Base-by-base conservation (phyloP, 192 early-diverging fungal species). In the Dimargaris xerosporica region DNA sequence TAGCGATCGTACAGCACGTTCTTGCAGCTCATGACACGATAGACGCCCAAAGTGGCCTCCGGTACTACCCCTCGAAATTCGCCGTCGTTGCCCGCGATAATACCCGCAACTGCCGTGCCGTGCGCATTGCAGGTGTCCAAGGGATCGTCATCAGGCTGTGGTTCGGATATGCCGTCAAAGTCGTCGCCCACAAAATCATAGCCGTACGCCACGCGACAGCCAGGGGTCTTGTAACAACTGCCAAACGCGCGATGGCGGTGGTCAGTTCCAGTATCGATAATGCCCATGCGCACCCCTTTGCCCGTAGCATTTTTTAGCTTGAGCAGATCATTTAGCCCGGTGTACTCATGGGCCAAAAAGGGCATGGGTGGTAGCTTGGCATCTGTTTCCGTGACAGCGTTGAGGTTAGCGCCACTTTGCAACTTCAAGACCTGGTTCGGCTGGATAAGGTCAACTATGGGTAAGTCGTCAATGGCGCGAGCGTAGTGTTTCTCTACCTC, bases 41-140 rank as follows among this genome's bases (percentile, higher is more conserved):
- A 96, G 7, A 78, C 79, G 11, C 86, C 86, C 31, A 94, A 68
- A 3, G 76, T 87, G 30, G 82, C 91, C 52, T 80, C 78, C 0
- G 93, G 93, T 17, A 90, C 91, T 23, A 92, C 87, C 47, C 93
- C 93, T 29, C 65, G 70, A 61, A 90, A 77, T n/a, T 68, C 64
- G 39, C 62, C 68, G 10, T 85, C 82, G n/a, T 82, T 73, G 16
- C 83, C 88, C 16, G 80, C 87, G 63, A 89, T 80, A 31, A 90
- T 90, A 5, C 87, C 87, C 15, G 79, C 71, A 15, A 84, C 74
- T 44, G 85, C 80, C 19, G 82, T 84, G 19, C 83, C 81, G 52
- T 85, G 83, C 5, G 81, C 83, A 54, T 80, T 73, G 64, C 83
- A 85, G 0, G 74, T 75, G 45, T 81, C 77, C 42, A 69, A 72